Evolutionary conservation across 2,329 filamentous ascomycete species (phyloP).

Genomic region (Anthostomella pinea): DNA sequence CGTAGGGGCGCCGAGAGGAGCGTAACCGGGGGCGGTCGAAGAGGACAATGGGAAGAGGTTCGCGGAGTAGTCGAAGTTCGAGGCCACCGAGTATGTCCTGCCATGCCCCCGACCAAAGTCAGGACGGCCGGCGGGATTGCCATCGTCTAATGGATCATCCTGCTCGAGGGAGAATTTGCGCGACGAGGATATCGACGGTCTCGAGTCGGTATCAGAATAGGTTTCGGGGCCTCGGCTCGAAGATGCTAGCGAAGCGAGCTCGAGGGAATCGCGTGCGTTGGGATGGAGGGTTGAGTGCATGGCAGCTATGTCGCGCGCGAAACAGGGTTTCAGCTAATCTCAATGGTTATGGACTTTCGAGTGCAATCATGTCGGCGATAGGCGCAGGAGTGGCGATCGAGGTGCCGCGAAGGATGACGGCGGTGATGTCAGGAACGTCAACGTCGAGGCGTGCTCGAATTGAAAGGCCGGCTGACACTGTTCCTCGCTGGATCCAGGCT

Average conservation of each 20-base stretch:
- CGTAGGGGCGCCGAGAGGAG: slow-evolving; percentile 76
- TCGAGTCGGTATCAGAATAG: slow-evolving; percentile 66
- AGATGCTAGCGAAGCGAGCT: slow-evolving; percentile 91
- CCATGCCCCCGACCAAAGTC: slow-evolving; percentile 44
- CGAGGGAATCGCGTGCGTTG: slow-evolving; percentile 80
- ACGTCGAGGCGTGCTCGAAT: too few relatives aligned
- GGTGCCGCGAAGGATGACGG: too few relatives aligned
- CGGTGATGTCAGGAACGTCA: too few relatives aligned
- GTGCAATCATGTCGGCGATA: too few relatives aligned
- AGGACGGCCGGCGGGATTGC: slow-evolving; percentile 48
- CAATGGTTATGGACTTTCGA: background rate
- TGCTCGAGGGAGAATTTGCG: slow-evolving; percentile 84
- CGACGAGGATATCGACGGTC: slow-evolving; percentile 88
- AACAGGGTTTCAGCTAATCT: background rate
- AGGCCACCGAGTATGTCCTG: slow-evolving; percentile 85
- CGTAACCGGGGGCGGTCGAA: slow-evolving; percentile 70
- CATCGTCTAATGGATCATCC: slow-evolving; percentile 72
- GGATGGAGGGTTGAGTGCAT: slow-evolving; percentile 43
- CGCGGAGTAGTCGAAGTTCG: slow-evolving; percentile 91
- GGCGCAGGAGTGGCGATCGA: too few relatives aligned
- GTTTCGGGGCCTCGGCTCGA: slow-evolving; percentile 65
- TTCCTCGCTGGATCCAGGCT: too few relatives aligned
- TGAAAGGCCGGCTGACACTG: too few relatives aligned
- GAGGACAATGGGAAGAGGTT: slow-evolving; percentile 91
- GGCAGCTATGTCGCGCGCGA: slow-evolving; percentile 13